Evolutionary conservation across 169 alveolate genomes (phyloP).

Genomic region (Plasmodium vinckei): DNA sequence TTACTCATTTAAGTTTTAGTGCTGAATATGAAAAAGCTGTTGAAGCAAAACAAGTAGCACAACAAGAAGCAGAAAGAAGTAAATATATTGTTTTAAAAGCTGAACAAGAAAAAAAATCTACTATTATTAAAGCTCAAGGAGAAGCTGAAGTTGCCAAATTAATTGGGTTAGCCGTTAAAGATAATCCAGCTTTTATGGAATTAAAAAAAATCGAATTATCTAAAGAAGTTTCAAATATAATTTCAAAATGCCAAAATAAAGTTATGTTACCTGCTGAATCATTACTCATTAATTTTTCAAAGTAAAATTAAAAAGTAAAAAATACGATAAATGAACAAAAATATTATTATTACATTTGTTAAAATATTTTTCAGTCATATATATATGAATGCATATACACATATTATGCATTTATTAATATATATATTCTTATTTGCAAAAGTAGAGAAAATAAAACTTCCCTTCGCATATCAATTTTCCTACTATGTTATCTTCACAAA

Average conservation of each 20-base stretch:
- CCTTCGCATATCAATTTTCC: too few relatives aligned
- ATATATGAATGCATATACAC: background rate
- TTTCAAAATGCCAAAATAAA: conserved; percentile 92
- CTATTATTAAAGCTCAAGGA: conserved; percentile 97
- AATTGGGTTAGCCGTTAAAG: conserved; percentile 88
- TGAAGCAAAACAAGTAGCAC: conserved; percentile 98
- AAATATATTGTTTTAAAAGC: conserved; percentile 96
- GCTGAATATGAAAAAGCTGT: conserved; percentile 96
- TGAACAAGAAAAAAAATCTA: conserved; percentile 94
- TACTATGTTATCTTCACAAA: too few relatives aligned
- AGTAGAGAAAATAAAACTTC: too few relatives aligned
- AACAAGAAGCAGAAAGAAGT: conserved; percentile 98
- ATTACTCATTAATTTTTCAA: conserved; percentile 75
- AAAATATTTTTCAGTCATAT: background rate
- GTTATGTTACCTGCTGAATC: conserved; percentile 84
- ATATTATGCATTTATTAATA: background rate
- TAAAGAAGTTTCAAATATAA: conserved; percentile 92
- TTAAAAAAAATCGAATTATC: conserved; percentile 96
- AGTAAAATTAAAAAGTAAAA: conserved; percentile 3
- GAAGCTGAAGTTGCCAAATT: conserved; percentile 96
- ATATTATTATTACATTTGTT: background rate
- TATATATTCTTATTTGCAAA: background rate
- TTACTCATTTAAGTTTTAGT: conserved; percentile 93
- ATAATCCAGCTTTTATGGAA: conserved; percentile 94
- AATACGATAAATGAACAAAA: too few relatives aligned